Percentiles rank a stretch among this genome's conserved stretches.
phyloP scores from a whole-genome alignment of 306 rosid species.

The Oemleria cerasiformis region DNA sequence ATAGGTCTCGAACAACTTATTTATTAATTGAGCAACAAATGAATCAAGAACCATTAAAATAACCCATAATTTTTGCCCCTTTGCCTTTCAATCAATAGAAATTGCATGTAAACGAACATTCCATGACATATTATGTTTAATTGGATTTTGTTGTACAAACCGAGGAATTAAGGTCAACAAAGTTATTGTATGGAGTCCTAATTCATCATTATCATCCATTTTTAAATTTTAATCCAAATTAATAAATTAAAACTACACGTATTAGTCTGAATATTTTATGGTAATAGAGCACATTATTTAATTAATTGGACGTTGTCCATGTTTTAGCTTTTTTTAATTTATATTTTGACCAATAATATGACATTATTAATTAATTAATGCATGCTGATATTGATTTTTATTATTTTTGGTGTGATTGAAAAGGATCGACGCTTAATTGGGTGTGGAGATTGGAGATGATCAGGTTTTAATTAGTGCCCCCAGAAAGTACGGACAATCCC shows the following conservation, averaged over 20 bases:
- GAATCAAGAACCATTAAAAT: too few species aligned
- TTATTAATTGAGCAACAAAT: too few species aligned
- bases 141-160: not conserved
- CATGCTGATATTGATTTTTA: conserved; percentile 15
- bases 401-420: conserved; percentile 4
- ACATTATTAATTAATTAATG: not conserved
- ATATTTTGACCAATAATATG: too few species aligned
- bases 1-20: too few species aligned
- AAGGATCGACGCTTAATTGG: conserved; percentile 30
- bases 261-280: too few species aligned
- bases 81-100: too few species aligned
- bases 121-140: too few species aligned
- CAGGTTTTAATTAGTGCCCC: conserved; percentile 42
- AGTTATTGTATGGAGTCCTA: not conserved
- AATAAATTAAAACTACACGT: too few species aligned
- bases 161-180: not conserved
- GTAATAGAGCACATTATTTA: too few species aligned
- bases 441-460: not conserved
- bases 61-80: too few species aligned
- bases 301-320: not conserved
- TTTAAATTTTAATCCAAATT: not conserved
- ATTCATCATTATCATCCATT: not conserved
- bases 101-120: too few species aligned
- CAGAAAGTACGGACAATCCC: conserved; percentile 37
- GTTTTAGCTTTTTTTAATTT: not conserved